Evolutionary conservation across 225 moss, liverwort and hornwort genomes (phyloP), one percentile per base, ranked within the genome.

Genomic region (Polytrichum commune): DNA sequence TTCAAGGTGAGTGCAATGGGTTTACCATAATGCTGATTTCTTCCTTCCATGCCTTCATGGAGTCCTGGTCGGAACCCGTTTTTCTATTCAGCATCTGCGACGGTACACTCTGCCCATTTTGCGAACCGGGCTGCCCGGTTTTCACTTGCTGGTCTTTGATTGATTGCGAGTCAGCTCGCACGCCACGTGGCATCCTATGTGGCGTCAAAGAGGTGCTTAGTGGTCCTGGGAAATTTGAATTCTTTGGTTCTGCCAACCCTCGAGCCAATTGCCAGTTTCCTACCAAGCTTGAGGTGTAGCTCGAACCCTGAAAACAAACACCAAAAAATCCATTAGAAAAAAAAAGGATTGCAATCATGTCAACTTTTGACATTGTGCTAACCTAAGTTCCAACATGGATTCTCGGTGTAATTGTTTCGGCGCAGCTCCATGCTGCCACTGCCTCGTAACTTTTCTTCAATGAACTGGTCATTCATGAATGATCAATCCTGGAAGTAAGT

Each of bases 101-200:
- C 20, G 87, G 87, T 66, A 77, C 79, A 25, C 87, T 87, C 72
- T 81, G 78, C 16, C 78, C 86, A 0, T 55, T 60, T 65, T 77
- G 84, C 19, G 69, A 5, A 55, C 81, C 84, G 3, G 87, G 87
- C 69, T 54, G 84, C 61, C 87, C 87, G 1, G 57, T 73, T 55
- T 79, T 72, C 66, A 87, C 84, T 70, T 87, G 87, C 77, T 77
- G 10, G 19, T 87, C 81, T 75, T 79, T 76, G 18, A 84, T 19
- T 5, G 84, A 80, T 27, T 78, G 80, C 53, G 83, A 78, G 54
- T 87, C 84, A 25, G 80, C 83, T 55, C 80, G 75, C 70, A n/a
- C 80, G 1, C 76, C 73, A 4, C 9, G 72, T 5, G 46, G 69
- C 82, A 70, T 77, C 72, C 30, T 74, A 33, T 66, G 22, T 22